A percentile compares a stretch with the other conserved stretches of the same genome.
Evolutionary conservation across 768 basidiomycete species (phyloP).

Genomic region (Boletales sp.): DNA sequence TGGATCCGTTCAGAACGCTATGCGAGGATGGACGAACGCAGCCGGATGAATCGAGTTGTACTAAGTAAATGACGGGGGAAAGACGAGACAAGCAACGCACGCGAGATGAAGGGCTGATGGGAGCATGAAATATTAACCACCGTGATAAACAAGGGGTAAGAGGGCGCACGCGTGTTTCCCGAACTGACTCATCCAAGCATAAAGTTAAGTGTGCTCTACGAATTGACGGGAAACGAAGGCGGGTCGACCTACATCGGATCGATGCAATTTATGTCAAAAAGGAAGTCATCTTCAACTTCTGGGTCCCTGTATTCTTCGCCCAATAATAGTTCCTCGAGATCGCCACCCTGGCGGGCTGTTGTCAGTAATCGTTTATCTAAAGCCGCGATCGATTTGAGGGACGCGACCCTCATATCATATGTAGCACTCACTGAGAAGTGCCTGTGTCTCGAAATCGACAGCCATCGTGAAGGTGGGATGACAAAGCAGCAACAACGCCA

Average conservation of each 20-base stretch:
- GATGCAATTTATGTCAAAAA: conserved; percentile 31
- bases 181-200: conserved; percentile 7
- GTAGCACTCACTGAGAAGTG: conserved; percentile 18
- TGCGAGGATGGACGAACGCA: not conserved
- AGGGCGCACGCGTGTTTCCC: conserved; percentile 29
- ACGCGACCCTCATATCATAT: no score
- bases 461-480: conserved; percentile 9
- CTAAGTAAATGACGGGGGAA: not conserved
- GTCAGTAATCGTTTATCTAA: conserved; percentile 24
- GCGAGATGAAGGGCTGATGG: conserved; percentile 29
- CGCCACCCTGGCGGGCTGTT: conserved; percentile 22
- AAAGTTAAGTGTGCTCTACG: not conserved
- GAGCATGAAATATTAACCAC: conserved; percentile 7
- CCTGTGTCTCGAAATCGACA: conserved; percentile 7
- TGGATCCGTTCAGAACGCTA: conserved; percentile 15
- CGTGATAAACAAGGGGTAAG: not conserved
- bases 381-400: no score
- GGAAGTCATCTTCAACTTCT: conserved; percentile 11
- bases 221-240: not conserved
- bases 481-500: no score
- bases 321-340: conserved; percentile 25
- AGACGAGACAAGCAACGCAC: conserved; percentile 14
- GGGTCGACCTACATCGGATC: conserved; percentile 22
- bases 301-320: conserved; percentile 19
- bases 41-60: no score